These are phyloP conservation scores for Somion occarium DNA, from an alignment of 1,284 basidiomycete species.

Conservation along the genomic window DNA sequence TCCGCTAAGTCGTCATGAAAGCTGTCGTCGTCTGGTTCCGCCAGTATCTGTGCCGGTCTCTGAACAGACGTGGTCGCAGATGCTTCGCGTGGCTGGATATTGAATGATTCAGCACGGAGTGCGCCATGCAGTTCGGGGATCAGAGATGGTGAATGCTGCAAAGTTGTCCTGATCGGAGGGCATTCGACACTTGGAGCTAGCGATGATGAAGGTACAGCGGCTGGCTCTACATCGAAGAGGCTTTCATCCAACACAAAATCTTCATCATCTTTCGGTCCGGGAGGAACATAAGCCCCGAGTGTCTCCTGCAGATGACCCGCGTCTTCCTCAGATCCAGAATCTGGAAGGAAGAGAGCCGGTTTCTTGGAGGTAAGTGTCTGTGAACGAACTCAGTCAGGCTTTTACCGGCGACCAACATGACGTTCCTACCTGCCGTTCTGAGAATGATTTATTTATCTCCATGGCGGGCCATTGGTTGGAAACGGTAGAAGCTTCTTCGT, in stretches of 20 bases:
- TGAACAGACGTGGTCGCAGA: no score
- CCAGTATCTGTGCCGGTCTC: no score
- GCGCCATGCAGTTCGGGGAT: no score
- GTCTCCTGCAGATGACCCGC: no score
- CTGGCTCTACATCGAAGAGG: constrained; percentile 27
- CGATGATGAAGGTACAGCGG: neutral
- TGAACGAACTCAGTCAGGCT: neutral
- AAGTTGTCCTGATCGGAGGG: no score
- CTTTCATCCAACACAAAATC: constrained; percentile 31
- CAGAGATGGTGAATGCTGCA: no score
- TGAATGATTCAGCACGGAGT: no score
- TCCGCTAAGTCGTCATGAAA: constrained; percentile 32
- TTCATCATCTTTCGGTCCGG: constrained; percentile 18
- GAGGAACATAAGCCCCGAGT: neutral
- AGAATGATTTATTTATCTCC: neutral
- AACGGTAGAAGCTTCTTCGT: no score
- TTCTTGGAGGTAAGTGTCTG: neutral
- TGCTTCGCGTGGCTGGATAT: no score
- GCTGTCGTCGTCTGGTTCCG: no score
- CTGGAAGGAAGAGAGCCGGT: neutral
- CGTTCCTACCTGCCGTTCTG: neutral
- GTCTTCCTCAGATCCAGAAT: neutral
- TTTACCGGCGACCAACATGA: neutral
- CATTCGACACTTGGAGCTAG: no score
- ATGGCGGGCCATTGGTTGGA: no score